Base-by-base conservation (phyloP, 2,329 filamentous ascomycete genomes). In the Nemania sp. region DNA sequence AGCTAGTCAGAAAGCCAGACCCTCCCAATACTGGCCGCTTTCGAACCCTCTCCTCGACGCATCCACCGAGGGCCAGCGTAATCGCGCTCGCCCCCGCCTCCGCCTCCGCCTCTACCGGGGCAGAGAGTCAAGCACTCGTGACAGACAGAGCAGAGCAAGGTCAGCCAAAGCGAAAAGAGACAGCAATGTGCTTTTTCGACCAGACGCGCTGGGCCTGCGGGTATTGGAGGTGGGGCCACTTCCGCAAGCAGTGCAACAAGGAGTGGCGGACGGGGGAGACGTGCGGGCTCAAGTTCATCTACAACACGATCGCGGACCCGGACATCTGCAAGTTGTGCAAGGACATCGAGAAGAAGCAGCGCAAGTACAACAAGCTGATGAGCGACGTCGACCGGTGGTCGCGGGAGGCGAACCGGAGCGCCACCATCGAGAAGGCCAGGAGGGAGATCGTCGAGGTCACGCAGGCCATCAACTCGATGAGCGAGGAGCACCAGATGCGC, bases 211-310 rank as follows among this genome's bases (percentile, higher is more conserved):
- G 90, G 84, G 77, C 77, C 59, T 98, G 94, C 79, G 90, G 90
- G 72, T 94, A 92, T 83, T 97, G 90, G 89, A 92, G 92, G 77
- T 98, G 93, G 93, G 90, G 91, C 67, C 90, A 89, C 79, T 97
- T 97, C 81, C 88, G 90, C 67, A 86, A 93, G 77, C 93, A 96
- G 75, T 98, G 94, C 83, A 89, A 90, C 77, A 92, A 92, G 78
- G 94, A 97, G 76, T 96, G 96, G 80, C 90, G 94, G 67, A 97
- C 91, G 68, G 94, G 94, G 71, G 94, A 98, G 82, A 97, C 94
- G 39, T 98, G 94, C 78, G 94, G 94, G 64, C 89, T 97, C 79
- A 96, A 92, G 79, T 85, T 97, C 66, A 88, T 97, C 73, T 92
- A 90, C 80, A 80, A 86, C 69, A 93, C 91, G 25, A 81, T 86